A percentile compares a stretch with the other conserved stretches of the same genome.
Evolutionary conservation across 1,284 basidiomycete genomes (phyloP).

Genomic region (Fomitopsis pinicola): DNA sequence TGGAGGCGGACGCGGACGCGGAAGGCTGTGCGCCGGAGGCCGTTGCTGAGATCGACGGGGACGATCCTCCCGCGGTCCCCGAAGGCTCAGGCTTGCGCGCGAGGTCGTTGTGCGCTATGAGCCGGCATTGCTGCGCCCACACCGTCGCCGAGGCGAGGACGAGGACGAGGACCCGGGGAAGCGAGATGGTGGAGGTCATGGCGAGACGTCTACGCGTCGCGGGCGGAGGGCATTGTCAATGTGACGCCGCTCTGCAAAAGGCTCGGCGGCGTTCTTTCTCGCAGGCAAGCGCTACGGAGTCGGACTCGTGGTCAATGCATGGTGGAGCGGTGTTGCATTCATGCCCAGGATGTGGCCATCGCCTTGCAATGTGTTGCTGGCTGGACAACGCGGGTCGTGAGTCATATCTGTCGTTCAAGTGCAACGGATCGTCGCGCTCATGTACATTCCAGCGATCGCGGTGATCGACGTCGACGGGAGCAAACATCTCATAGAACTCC

Average conservation of each 20-base stretch:
- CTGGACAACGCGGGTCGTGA: too few species aligned
- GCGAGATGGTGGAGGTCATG: background rate
- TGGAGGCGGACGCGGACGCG: background rate
- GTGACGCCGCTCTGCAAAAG: background rate
- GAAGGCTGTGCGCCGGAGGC: constrained; percentile 11
- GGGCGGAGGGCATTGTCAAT: background rate
- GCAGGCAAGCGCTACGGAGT: background rate
- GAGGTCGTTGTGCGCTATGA: constrained; percentile 14
- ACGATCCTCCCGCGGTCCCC: background rate
- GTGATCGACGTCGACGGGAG: too few species aligned
- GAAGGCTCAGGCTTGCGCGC: constrained; percentile 1
- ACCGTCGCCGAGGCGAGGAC: background rate
- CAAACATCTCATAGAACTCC: too few species aligned
- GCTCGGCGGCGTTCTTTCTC: background rate
- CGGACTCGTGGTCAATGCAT: background rate
- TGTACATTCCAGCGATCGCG: too few species aligned
- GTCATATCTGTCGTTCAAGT: too few species aligned
- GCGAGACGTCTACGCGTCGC: background rate
- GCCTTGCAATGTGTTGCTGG: background rate
- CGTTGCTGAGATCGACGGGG: constrained; percentile 4
- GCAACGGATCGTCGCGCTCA: too few species aligned
- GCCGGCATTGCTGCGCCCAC: constrained; percentile 21
- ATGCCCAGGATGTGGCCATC: background rate
- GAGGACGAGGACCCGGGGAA: background rate
- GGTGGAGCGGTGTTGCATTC: background rate